Evolutionary conservation across 164 flowering plant species (phyloP).

Genomic region (Paratinospora sagittata): DNA sequence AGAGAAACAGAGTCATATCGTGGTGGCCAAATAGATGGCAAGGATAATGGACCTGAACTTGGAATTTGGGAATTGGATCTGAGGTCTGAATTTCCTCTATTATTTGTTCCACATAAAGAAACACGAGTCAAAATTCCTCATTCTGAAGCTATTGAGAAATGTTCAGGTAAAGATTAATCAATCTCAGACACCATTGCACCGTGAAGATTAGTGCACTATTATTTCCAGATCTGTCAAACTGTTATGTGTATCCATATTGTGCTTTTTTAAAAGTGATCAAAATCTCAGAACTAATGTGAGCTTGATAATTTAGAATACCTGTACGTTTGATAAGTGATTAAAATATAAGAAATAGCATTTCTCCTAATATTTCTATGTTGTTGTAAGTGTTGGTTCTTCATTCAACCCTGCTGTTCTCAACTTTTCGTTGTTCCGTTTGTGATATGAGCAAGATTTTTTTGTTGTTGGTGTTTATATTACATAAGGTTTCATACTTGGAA

Average conservation of each 20-base stretch:
- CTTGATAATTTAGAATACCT: background rate
- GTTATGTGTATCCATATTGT: background rate
- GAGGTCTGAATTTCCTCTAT: conserved; percentile 74
- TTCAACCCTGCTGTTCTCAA: background rate
- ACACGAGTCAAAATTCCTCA: conserved; percentile 55
- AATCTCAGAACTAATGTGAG: background rate
- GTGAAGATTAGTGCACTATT: no score
- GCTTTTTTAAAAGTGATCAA: background rate
- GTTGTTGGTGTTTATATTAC: no score
- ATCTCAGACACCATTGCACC: background rate
- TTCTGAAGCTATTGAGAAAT: conserved; percentile 74
- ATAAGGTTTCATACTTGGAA: background rate
- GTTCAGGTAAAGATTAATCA: conserved; percentile 50
- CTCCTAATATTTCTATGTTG: background rate
- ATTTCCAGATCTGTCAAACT: background rate
- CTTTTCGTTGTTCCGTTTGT: background rate
- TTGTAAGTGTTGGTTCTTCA: background rate
- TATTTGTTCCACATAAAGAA: conserved; percentile 65
- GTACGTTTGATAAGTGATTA: background rate
- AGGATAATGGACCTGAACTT: conserved; percentile 59
- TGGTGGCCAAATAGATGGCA: conserved; percentile 62
- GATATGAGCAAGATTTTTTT: no score
- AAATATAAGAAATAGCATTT: background rate
- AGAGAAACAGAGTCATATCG: conserved; percentile 57
- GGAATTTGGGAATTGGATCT: conserved; percentile 94